These are phyloP conservation scores for Botrytis fragariae DNA, from an alignment of 2,329 filamentous ascomycete species.

Conservation along the genomic window DNA sequence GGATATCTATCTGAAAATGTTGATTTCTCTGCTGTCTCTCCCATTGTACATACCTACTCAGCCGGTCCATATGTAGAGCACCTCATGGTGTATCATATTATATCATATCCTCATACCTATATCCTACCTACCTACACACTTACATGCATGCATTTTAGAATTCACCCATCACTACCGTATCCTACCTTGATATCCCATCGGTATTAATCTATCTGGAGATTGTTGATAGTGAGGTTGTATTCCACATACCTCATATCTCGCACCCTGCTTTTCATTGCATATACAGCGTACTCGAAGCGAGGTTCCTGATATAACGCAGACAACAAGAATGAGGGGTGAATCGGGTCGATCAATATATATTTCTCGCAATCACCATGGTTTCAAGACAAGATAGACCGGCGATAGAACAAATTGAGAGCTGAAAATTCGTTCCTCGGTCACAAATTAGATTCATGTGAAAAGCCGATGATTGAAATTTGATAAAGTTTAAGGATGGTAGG, in stretches of 20 bases:
- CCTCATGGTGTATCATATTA: not conserved
- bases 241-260: not conserved
- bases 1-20: not conserved
- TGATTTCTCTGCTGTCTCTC: not conserved
- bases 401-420: not conserved
- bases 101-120: not conserved
- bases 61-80: not conserved
- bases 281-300: not conserved
- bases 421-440: not conserved
- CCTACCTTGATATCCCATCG: not conserved
- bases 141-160: not conserved
- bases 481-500: not conserved
- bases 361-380: not conserved
- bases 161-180: not conserved
- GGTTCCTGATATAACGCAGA: not conserved
- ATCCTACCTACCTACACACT: not conserved
- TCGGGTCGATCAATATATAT: not conserved
- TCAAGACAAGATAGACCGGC: not conserved
- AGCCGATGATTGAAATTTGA: not conserved
- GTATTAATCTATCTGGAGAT: not conserved
- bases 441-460: not conserved
- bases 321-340: not conserved
- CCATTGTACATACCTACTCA: not conserved
- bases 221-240: not conserved
- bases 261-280: not conserved